Conservation (phyloP, 495 filamentous ascomycete genomes). For the Podospora anserina region DNA sequence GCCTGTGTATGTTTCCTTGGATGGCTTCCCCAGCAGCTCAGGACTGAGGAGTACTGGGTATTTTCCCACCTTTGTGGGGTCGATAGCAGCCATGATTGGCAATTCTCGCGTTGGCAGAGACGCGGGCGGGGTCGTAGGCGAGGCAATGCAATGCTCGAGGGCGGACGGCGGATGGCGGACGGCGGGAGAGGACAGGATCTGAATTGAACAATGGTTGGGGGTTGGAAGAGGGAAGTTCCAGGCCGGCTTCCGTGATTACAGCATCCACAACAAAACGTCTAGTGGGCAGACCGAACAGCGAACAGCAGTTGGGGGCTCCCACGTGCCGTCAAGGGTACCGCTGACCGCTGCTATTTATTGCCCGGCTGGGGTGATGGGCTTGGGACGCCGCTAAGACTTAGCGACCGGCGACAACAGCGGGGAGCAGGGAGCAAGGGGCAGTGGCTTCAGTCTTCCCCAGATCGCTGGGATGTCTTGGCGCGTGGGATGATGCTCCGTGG, state of each 20-base stretch:
- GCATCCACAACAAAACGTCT: neutral
- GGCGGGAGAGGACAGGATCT: neutral
- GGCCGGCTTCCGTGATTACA: neutral
- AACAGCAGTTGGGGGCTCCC: neutral
- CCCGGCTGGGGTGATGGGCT: neutral
- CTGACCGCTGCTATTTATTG: neutral
- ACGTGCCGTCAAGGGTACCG: neutral
- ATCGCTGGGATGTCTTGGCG: neutral
- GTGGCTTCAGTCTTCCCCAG: neutral
- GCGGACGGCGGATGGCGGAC: neutral
- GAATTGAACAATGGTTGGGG: neutral
- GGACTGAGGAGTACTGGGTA: slow-evolving; percentile 57
- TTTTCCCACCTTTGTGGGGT: slow-evolving; percentile 51
- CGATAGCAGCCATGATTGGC: slow-evolving; percentile 37
- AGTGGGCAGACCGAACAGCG: neutral
- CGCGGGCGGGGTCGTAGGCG: neutral
- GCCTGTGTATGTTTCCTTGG: slow-evolving; percentile 52
- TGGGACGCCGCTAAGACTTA: neutral
- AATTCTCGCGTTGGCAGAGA: neutral
- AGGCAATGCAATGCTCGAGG: neutral
- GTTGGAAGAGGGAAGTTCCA: neutral
- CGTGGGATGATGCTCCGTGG: neutral
- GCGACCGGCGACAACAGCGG: neutral
- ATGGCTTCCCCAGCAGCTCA: slow-evolving; percentile 49
- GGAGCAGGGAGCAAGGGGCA: neutral